A percentile compares a stretch with the other conserved stretches of the same genome.
These are phyloP conservation scores for Salvia miltiorrhiza DNA, from an alignment of 257 asterid species.

Conservation along the genomic window DNA sequence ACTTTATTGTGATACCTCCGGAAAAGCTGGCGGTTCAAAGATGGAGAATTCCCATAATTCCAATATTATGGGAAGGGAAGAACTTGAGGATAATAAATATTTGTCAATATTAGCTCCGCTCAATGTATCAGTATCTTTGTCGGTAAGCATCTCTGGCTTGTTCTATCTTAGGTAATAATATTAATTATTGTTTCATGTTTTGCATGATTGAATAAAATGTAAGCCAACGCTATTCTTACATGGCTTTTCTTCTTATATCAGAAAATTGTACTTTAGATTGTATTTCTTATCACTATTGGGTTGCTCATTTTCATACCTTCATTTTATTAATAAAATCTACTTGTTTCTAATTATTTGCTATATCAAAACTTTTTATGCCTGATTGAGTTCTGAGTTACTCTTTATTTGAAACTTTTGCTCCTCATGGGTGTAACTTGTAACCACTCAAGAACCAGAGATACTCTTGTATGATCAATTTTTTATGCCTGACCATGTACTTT, in stretches of 20 bases:
- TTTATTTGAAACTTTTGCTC: not conserved
- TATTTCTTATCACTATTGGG: not conserved
- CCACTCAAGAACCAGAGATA: too few relatives aligned
- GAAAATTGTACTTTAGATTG: not conserved
- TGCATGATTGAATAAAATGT: not conserved
- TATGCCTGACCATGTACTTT: too few relatives aligned
- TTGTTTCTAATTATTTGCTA: not conserved
- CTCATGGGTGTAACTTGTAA: not conserved
- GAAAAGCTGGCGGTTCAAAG: slow-evolving; percentile 39
- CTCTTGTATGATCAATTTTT: too few relatives aligned
- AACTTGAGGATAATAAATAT: slow-evolving; percentile 33
- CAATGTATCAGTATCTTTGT: slow-evolving; percentile 59
- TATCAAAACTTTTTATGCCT: not conserved
- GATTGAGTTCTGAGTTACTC: not conserved
- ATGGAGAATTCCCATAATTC: slow-evolving; percentile 25
- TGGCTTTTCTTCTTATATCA: not conserved
- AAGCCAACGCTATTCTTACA: not conserved
- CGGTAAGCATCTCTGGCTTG: slow-evolving; percentile 48
- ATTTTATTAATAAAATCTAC: not conserved
- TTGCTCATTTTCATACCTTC: not conserved
- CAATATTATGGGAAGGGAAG: slow-evolving; percentile 30
- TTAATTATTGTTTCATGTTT: slow-evolving; percentile 2
- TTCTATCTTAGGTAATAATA: not conserved
- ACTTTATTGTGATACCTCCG: slow-evolving; percentile 55
- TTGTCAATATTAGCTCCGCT: slow-evolving; percentile 59